phyloP scores from a whole-genome alignment of 805 yeast genomes.

The Pichia californica region DNA sequence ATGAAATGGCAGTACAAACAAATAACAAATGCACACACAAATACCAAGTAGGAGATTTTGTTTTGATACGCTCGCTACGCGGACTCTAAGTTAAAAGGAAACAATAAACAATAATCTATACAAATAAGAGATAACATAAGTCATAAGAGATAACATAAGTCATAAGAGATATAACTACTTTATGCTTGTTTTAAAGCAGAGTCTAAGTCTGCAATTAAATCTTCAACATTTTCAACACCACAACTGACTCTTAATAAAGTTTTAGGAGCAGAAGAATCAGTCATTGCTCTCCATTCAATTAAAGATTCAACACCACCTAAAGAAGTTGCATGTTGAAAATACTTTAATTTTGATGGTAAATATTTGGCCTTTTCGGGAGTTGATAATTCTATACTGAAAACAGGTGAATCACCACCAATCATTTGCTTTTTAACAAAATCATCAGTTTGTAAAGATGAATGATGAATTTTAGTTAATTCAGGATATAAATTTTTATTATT shows the following conservation, averaged over 20 bases:
- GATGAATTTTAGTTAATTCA: conserved; percentile 47
- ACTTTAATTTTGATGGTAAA: conserved; percentile 59
- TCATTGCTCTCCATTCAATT: conserved; percentile 84
- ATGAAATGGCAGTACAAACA: too few relatives aligned
- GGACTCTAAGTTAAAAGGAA: too few relatives aligned
- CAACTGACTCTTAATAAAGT: conserved; percentile 66
- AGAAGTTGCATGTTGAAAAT: conserved; percentile 87
- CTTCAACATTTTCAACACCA: conserved; percentile 74
- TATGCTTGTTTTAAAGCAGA: conserved; percentile 36
- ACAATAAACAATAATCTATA: too few relatives aligned
- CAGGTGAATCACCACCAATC: conserved; percentile 63
- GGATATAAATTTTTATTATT: conserved; percentile 45
- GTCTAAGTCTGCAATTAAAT: conserved; percentile 67
- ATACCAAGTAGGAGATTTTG: too few relatives aligned
- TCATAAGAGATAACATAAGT: not conserved
- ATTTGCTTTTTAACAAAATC: conserved; percentile 59
- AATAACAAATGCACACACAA: too few relatives aligned
- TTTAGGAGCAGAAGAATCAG: conserved; percentile 51
- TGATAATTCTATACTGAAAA: conserved; percentile 57
- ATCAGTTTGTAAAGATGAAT: conserved; percentile 74
- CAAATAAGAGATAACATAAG: too few relatives aligned
- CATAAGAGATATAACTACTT: not conserved
- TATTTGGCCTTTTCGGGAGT: conserved; percentile 48
- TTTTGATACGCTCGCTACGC: too few relatives aligned
- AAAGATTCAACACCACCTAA: conserved; percentile 89